phyloP scores from a whole-genome alignment of 345 rosid species.

The Salix udensis region DNA sequence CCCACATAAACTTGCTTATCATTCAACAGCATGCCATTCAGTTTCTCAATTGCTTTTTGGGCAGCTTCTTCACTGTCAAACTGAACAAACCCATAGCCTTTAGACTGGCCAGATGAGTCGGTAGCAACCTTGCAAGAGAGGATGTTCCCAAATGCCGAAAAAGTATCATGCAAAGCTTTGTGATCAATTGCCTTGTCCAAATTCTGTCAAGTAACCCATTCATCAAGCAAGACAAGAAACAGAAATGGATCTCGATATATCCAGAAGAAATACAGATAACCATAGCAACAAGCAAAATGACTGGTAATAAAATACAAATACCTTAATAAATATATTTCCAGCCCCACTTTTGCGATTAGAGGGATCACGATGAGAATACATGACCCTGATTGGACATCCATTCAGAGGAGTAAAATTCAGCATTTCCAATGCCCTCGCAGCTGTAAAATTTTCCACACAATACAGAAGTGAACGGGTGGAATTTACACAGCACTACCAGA shows the following conservation, averaged over 20 bases:
- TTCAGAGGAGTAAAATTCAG: conserved; percentile 74
- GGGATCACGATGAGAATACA: conserved; percentile 84
- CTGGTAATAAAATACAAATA: conserved; percentile 15
- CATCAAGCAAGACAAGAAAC: not conserved
- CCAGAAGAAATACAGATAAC: not conserved
- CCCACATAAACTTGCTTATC: conserved; percentile 97
- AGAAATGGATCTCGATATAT: not conserved
- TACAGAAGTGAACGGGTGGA: not conserved
- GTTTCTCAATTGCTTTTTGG: conserved; percentile 64
- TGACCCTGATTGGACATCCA: conserved; percentile 72
- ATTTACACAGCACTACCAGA: not conserved
- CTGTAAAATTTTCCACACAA: conserved; percentile 34
- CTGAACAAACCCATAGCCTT: conserved; percentile 95
- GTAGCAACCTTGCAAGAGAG: conserved; percentile 93
- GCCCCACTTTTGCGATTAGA: conserved; percentile 79
- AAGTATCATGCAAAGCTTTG: conserved; percentile 83
- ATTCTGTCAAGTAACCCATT: conserved; percentile 46
- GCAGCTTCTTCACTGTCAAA: conserved; percentile 76
- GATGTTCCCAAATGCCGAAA: conserved; percentile 73
- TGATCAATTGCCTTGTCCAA: conserved; percentile 83
- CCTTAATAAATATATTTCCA: conserved; percentile 96
- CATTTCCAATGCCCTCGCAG: conserved; percentile 76
- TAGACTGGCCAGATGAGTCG: conserved; percentile 77
- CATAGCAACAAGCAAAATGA: not conserved
- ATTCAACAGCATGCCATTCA: conserved; percentile 89